Conservation (phyloP, 164 flowering plant genomes). For the Hamamelis virginiana region DNA sequence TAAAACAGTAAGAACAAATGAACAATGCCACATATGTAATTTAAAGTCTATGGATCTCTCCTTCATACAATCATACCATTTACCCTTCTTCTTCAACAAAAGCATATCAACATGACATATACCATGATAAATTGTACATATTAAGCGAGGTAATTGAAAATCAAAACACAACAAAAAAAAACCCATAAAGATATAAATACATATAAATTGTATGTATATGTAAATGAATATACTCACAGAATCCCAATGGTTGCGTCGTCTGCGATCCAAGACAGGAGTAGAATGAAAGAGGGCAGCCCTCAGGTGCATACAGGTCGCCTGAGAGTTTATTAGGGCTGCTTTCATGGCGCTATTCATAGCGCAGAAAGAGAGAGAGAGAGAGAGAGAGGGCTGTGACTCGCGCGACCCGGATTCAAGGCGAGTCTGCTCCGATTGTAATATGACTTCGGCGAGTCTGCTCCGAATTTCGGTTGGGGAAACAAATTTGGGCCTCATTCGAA, state of each 20-base stretch:
- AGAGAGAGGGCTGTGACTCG: slow-evolving; percentile 4
- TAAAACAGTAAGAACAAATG: too few relatives aligned
- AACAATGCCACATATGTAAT: background rate
- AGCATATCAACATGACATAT: background rate
- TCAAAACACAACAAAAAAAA: background rate
- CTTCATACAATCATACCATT: too few relatives aligned
- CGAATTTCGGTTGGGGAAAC: background rate
- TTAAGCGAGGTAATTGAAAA: background rate
- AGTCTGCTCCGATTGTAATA: background rate
- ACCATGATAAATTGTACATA: background rate
- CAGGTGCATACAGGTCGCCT: slow-evolving; percentile 14
- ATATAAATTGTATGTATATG: background rate
- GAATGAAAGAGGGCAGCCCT: slow-evolving; percentile 57
- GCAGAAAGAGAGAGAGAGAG: slow-evolving; percentile 5
- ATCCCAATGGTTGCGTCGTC: slow-evolving; percentile 43
- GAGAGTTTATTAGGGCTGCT: slow-evolving; percentile 26
- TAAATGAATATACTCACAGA: slow-evolving; percentile 28
- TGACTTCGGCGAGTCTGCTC: background rate
- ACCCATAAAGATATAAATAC: background rate
- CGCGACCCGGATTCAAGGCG: background rate
- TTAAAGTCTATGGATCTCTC: background rate
- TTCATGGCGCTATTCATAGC: slow-evolving; percentile 26
- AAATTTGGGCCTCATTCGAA: too few relatives aligned
- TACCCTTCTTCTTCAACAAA: background rate
- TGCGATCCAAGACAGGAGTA: slow-evolving; percentile 57